phyloP scores from a whole-genome alignment of 352 stramenopile genomes.

The Phytophthora lateralis region DNA sequence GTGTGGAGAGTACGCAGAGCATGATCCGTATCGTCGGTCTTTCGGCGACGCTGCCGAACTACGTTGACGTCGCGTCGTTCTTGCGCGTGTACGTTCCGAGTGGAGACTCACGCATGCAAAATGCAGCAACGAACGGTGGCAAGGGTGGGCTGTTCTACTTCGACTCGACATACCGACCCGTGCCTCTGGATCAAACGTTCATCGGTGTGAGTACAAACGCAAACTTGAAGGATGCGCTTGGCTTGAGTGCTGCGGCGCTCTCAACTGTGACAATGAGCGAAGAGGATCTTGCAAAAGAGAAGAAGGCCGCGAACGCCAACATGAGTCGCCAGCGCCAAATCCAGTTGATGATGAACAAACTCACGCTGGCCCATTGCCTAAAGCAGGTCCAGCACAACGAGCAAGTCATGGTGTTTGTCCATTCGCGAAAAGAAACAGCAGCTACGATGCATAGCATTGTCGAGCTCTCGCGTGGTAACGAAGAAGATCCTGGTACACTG shows the following conservation, averaged over 20 bases:
- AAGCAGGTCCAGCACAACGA: conserved; percentile 68
- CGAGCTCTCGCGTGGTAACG: conserved; percentile 83
- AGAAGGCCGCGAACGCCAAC: conserved; percentile 37
- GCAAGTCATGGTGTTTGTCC: conserved; percentile 99
- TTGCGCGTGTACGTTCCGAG: conserved; percentile 91
- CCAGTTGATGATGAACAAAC: conserved; percentile 88
- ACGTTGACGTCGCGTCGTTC: conserved; percentile 98
- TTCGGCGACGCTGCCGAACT: conserved; percentile 99
- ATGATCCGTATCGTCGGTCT: conserved; percentile 98
- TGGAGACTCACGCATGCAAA: conserved; percentile 55
- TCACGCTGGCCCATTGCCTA: conserved; percentile 73
- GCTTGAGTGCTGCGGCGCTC: conserved; percentile 51
- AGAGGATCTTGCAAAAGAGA: conserved; percentile 52
- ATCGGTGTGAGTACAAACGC: conserved; percentile 93
- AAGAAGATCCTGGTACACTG: conserved; percentile 57
- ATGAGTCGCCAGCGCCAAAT: conserved; percentile 71
- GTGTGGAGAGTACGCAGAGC: conserved; percentile 97
- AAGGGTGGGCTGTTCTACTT: conserved; percentile 97
- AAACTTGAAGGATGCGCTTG: conserved; percentile 68
- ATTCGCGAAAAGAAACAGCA: conserved; percentile 98
- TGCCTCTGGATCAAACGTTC: conserved; percentile 99
- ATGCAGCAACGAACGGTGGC: conserved; percentile 74
- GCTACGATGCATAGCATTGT: conserved; percentile 94
- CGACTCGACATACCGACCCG: conserved; percentile 96
- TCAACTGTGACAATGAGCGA: conserved; percentile 51